Percentiles rank a stretch among this genome's conserved stretches.
phyloP scores from a whole-genome alignment of 306 rosid species.

The Ziziphus jujuba region DNA sequence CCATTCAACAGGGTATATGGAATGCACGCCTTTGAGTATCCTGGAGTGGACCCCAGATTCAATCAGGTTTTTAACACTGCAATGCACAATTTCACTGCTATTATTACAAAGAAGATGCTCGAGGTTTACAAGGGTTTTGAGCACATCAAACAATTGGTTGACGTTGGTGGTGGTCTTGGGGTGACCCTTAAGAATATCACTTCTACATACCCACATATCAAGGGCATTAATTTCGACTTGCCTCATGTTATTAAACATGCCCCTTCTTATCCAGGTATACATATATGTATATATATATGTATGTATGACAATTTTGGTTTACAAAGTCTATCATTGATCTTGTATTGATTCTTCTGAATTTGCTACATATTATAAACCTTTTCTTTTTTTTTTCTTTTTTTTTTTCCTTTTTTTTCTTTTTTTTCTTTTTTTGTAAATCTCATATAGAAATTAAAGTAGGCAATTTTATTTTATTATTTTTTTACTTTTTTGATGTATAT shows the following conservation, averaged over 20 bases:
- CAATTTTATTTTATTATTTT: too few relatives aligned
- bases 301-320: too few relatives aligned
- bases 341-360: too few relatives aligned
- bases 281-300: too few relatives aligned
- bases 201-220: slow-evolving; percentile 47
- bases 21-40: slow-evolving; percentile 17
- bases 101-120: slow-evolving; percentile 33
- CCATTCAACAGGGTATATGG: slow-evolving; percentile 26
- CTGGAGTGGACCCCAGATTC: slow-evolving; percentile 19
- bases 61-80: slow-evolving; percentile 23
- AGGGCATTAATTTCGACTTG: slow-evolving; percentile 42
- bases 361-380: too few relatives aligned
- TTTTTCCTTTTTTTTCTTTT: too few relatives aligned
- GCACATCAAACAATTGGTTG: slow-evolving; percentile 36
- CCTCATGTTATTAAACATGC: slow-evolving; percentile 48
- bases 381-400: too few relatives aligned
- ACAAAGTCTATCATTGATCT: too few relatives aligned
- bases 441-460: too few relatives aligned
- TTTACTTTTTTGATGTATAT: too few relatives aligned
- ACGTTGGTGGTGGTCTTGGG: slow-evolving; percentile 64
- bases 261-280: slow-evolving; percentile 19
- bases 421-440: too few relatives aligned
- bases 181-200: slow-evolving; percentile 39
- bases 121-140: slow-evolving; percentile 51
- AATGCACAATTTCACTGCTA: slow-evolving; percentile 24